Conservation (phyloP, 75 land plant genomes). For the Pseudotsuga menziesii region DNA sequence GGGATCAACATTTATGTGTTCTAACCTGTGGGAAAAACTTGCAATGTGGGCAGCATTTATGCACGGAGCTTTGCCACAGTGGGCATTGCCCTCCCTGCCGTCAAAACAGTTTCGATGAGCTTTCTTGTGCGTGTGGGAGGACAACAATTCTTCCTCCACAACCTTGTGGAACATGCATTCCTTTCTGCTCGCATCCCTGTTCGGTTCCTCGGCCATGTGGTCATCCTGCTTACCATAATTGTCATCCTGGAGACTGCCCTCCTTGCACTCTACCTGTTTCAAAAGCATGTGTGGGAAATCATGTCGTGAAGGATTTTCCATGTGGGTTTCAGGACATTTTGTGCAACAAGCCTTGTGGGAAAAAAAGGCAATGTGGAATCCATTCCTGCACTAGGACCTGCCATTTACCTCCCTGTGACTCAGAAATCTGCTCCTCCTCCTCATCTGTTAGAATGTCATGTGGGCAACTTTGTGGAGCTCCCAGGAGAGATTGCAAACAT, state of each 20-base stretch:
- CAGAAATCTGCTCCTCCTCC: neutral
- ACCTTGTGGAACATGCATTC: constrained; percentile 92
- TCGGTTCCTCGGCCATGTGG: constrained; percentile 90
- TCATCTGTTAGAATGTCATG: no score
- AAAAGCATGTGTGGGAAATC: constrained; percentile 91
- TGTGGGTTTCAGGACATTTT: constrained; percentile 92
- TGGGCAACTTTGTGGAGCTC: constrained; percentile 23
- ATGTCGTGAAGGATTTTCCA: constrained; percentile 86
- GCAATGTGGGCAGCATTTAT: constrained; percentile 81
- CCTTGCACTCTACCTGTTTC: constrained; percentile 78
- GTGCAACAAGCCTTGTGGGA: constrained; percentile 92
- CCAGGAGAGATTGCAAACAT: constrained; percentile 38
- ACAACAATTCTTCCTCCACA: constrained; percentile 90
- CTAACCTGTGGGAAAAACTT: constrained; percentile 84
- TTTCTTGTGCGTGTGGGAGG: constrained; percentile 92
- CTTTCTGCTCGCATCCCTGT: constrained; percentile 74
- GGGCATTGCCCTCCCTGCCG: constrained; percentile 95
- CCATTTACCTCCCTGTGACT: constrained; percentile 82
- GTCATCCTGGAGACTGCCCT: constrained; percentile 95
- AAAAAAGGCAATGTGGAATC: constrained; percentile 86
- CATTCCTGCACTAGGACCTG: constrained; percentile 88
- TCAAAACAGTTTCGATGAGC: constrained; percentile 81
- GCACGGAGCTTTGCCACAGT: constrained; percentile 76
- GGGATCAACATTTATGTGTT: constrained; percentile 75
- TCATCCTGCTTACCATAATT: constrained; percentile 72